These are phyloP conservation scores for Porphyrellus cyaneotinctus DNA, from an alignment of 768 basidiomycete species.

Conservation along the genomic window DNA sequence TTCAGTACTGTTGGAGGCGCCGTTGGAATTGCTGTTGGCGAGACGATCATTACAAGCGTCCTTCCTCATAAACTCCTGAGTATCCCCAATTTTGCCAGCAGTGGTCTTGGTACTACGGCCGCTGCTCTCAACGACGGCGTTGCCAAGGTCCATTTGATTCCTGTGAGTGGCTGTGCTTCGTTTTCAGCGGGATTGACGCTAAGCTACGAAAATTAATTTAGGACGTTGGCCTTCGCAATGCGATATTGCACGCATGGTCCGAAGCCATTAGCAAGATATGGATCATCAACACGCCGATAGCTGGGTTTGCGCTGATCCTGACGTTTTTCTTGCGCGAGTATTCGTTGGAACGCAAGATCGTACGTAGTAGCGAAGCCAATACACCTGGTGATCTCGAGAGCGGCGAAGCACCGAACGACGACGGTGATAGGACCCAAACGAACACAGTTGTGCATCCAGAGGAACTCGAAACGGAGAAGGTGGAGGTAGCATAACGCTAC, in stretches of 20 bases:
- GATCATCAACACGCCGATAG: conserved; percentile 58
- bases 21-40: conserved; percentile 65
- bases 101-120: conserved; percentile 34
- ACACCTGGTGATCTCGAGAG: conserved; percentile 31
- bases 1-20: conserved; percentile 65
- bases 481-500: conserved; percentile 1
- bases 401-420: background rate
- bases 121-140: conserved; percentile 45
- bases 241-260: conserved; percentile 59
- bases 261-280: conserved; percentile 60
- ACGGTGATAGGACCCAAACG: background rate
- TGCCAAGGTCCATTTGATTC: conserved; percentile 32
- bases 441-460: background rate
- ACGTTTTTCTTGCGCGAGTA: conserved; percentile 56
- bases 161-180: background rate
- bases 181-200: background rate
- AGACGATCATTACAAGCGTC: conserved; percentile 63
- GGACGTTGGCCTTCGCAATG: conserved; percentile 46
- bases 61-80: conserved; percentile 31
- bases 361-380: conserved; percentile 33
- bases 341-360: conserved; percentile 49
- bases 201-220: conserved; percentile 17
- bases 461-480: background rate
- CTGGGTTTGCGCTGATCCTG: conserved; percentile 49
- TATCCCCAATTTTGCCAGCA: conserved; percentile 29